These are phyloP conservation scores for Monascus ruber DNA, from an alignment of 2,329 filamentous ascomycete species.

Conservation along the genomic window DNA sequence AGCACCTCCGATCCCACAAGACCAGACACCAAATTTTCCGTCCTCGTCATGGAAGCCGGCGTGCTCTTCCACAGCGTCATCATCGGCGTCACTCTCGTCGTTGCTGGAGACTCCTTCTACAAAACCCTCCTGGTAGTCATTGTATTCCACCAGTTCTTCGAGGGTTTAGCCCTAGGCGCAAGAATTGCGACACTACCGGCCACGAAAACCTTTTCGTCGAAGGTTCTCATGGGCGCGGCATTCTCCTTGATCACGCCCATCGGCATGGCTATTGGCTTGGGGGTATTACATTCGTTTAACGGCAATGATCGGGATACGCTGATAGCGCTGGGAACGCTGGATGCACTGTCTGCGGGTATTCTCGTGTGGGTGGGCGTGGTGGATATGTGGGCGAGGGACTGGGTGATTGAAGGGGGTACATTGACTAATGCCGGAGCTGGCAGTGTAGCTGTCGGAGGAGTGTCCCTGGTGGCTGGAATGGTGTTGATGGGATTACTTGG, in stretches of 20 bases:
- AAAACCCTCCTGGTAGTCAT: slow-evolving; percentile 50
- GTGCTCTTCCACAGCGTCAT: slow-evolving; percentile 61
- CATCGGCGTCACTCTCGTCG: slow-evolving; percentile 38
- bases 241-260: slow-evolving; percentile 65
- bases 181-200: slow-evolving; percentile 51
- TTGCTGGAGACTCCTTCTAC: slow-evolving; percentile 41
- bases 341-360: slow-evolving; percentile 64
- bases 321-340: slow-evolving; percentile 60
- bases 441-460: slow-evolving; percentile 40
- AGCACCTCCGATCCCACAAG: slow-evolving; percentile 16
- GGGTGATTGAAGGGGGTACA: slow-evolving; percentile 51
- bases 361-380: slow-evolving; percentile 69
- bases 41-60: slow-evolving; percentile 60
- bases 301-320: slow-evolving; percentile 59
- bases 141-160: slow-evolving; percentile 68
- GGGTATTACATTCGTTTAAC: slow-evolving; percentile 59
- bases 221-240: slow-evolving; percentile 49
- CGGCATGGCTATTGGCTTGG: slow-evolving; percentile 71
- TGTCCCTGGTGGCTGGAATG: slow-evolving; percentile 51
- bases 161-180: slow-evolving; percentile 62
- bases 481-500: slow-evolving; percentile 60
- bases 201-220: slow-evolving; percentile 14
- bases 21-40: slow-evolving; percentile 44
- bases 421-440: slow-evolving; percentile 41
- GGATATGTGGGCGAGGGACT: slow-evolving; percentile 69